These are phyloP conservation scores for Zygosaccharomyces gambellarensis DNA, from an alignment of 805 yeast genomes.

Conservation along the genomic window DNA sequence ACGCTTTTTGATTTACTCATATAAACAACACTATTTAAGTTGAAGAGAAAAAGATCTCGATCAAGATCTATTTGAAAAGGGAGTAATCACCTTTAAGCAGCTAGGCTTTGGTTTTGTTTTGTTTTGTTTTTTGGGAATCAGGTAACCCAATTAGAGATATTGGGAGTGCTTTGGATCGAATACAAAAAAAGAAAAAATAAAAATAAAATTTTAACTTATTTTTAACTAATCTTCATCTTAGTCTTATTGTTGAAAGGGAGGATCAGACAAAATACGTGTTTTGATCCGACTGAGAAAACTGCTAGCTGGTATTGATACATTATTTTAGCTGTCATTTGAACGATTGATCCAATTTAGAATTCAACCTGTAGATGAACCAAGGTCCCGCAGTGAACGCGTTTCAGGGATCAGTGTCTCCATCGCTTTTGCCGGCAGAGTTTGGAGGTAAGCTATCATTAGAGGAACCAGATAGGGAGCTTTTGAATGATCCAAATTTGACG, in stretches of 20 bases:
- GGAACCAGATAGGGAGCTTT: slow-evolving; percentile 13
- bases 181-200: not conserved
- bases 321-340: not conserved
- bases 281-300: not conserved
- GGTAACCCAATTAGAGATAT: not conserved
- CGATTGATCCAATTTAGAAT: not conserved
- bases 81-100: not conserved
- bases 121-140: not conserved
- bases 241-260: not conserved
- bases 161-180: not conserved
- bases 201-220: not conserved
- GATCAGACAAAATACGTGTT: not conserved
- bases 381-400: slow-evolving; percentile 6
- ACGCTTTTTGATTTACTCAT: not conserved
- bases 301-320: no score
- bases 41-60: not conserved
- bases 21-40: not conserved
- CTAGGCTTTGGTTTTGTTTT: not conserved
- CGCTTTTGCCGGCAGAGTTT: slow-evolving; percentile 8
- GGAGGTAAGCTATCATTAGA: slow-evolving; percentile 8
- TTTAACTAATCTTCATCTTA: not conserved
- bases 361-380: slow-evolving; percentile 2
- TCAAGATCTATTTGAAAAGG: not conserved
- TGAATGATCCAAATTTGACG: slow-evolving; percentile 30
- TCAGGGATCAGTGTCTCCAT: slow-evolving; percentile 6